These are phyloP conservation scores for Pleoardoris graminearum DNA, from an alignment of 2,329 filamentous ascomycete species.

Conservation along the genomic window DNA sequence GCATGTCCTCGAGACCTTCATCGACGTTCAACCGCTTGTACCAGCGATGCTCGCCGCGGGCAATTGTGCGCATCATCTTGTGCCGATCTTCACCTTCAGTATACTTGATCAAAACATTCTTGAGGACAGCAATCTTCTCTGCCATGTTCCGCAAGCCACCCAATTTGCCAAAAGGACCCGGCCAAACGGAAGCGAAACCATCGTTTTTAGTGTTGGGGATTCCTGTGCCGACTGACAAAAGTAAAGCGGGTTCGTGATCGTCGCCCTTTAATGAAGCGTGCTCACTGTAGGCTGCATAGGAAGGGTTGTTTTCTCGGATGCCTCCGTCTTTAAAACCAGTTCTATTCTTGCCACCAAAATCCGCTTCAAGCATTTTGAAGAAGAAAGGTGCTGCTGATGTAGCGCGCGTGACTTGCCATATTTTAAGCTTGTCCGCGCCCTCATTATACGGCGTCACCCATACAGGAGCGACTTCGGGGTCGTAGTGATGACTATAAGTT, in stretches of 20 bases:
- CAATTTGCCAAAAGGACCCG: slow-evolving; percentile 50
- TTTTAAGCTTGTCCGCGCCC: slow-evolving; percentile 51
- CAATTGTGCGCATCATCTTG: slow-evolving; percentile 51
- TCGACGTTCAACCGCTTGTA: slow-evolving; percentile 56
- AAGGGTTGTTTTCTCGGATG: slow-evolving; percentile 56
- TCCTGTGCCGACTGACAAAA: slow-evolving; percentile 54
- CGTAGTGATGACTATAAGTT: slow-evolving; percentile 53
- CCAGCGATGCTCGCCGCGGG: slow-evolving; percentile 54
- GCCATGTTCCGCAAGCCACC: slow-evolving; percentile 49
- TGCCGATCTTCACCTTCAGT: slow-evolving; percentile 56
- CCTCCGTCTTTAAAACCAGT: slow-evolving; percentile 55
- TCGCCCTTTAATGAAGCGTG: slow-evolving; percentile 53
- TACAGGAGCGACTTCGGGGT: slow-evolving; percentile 44
- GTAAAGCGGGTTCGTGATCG: slow-evolving; percentile 48
- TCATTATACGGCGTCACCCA: slow-evolving; percentile 55
- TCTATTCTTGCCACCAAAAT: slow-evolving; percentile 44
- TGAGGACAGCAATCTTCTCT: slow-evolving; percentile 55
- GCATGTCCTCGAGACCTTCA: slow-evolving; percentile 50
- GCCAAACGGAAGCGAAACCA: slow-evolving; percentile 53
- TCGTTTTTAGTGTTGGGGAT: slow-evolving; percentile 50
- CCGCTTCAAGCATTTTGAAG: slow-evolving; percentile 54
- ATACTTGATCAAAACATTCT: slow-evolving; percentile 56
- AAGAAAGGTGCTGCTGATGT: slow-evolving; percentile 59
- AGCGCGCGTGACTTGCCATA: slow-evolving; percentile 58
- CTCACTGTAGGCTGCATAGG: slow-evolving; percentile 52